A percentile compares a stretch with the other conserved stretches of the same genome.
These are phyloP conservation scores for Phanerochaete sordida DNA, from an alignment of 768 basidiomycete genomes.

Conservation along the genomic window DNA sequence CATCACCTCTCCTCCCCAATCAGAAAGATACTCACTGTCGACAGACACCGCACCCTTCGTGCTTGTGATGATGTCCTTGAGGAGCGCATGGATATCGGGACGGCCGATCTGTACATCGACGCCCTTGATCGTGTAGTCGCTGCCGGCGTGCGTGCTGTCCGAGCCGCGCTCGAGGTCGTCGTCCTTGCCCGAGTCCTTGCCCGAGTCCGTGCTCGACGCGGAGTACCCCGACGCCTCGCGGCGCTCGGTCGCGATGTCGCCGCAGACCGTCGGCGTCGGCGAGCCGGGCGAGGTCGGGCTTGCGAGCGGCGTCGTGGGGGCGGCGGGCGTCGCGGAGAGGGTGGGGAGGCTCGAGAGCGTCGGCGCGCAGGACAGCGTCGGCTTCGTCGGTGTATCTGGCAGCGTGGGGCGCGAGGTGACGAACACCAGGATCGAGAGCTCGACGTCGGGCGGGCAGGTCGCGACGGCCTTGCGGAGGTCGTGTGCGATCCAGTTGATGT, in stretches of 20 bases:
- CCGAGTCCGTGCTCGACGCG: background rate
- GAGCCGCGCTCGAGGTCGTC: background rate
- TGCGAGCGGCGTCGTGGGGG: background rate
- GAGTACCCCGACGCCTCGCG: background rate
- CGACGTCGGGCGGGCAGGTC: slow-evolving; percentile 15
- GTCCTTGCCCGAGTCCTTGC: background rate
- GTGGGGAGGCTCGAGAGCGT: background rate
- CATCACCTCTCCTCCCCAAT: background rate
- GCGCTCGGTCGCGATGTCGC: background rate
- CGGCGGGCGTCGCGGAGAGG: background rate
- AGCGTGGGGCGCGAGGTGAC: slow-evolving; percentile 10
- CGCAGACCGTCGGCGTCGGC: background rate
- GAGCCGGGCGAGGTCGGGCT: background rate
- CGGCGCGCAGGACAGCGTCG: background rate
- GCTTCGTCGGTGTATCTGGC: background rate
- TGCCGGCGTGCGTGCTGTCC: slow-evolving; percentile 9
- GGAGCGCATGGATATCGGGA: slow-evolving; percentile 23
- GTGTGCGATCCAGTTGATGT: slow-evolving; percentile 20
- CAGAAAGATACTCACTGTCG: slow-evolving; percentile 22
- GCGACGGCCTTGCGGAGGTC: slow-evolving; percentile 15
- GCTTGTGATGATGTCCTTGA: slow-evolving; percentile 22
- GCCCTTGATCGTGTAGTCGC: slow-evolving; percentile 5
- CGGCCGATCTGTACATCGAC: slow-evolving; percentile 16
- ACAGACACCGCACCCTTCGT: slow-evolving; percentile 27
- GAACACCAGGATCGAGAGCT: slow-evolving; percentile 18